These are phyloP conservation scores for Cercospora zeae-maydis DNA, from an alignment of 2,329 filamentous ascomycete genomes.

Conservation along the genomic window DNA sequence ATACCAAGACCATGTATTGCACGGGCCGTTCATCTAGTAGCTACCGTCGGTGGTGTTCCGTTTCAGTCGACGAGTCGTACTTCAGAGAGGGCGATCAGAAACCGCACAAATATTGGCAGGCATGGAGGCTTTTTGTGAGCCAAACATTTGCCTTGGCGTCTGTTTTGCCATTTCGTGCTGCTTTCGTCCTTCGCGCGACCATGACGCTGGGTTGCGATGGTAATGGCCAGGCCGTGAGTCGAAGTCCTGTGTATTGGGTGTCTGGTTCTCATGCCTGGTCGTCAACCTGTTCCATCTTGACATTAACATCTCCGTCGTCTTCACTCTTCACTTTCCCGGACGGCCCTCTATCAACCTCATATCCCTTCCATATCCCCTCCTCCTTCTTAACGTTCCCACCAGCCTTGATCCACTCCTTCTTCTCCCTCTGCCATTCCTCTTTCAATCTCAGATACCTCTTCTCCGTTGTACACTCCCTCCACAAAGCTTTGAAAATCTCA, in stretches of 20 bases:
- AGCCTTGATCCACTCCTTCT: constrained; percentile 41
- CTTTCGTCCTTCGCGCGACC: background rate
- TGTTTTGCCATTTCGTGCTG: background rate
- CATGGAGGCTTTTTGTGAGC: background rate
- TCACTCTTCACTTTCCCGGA: background rate
- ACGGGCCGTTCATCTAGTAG: no score
- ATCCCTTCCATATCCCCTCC: constrained; percentile 9
- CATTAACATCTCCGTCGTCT: background rate
- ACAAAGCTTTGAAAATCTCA: constrained; percentile 48
- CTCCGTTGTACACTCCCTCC: constrained; percentile 47
- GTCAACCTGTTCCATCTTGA: background rate
- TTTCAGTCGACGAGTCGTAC: background rate
- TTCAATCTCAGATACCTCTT: constrained; percentile 47
- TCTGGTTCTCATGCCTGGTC: no score
- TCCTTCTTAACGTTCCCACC: constrained; percentile 17
- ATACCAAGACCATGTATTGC: no score
- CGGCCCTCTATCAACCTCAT: constrained; percentile 1
- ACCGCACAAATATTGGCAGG: no score
- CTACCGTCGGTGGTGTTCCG: background rate
- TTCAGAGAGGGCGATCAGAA: no score
- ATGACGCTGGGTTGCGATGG: no score
- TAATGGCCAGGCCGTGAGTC: no score
- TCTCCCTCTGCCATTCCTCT: constrained; percentile 47
- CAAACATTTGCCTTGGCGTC: background rate
- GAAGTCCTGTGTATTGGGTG: no score